These are phyloP conservation scores for Spizellomyces sp. DNA, from an alignment of 192 early-diverging fungal genomes.

Conservation along the genomic window DNA sequence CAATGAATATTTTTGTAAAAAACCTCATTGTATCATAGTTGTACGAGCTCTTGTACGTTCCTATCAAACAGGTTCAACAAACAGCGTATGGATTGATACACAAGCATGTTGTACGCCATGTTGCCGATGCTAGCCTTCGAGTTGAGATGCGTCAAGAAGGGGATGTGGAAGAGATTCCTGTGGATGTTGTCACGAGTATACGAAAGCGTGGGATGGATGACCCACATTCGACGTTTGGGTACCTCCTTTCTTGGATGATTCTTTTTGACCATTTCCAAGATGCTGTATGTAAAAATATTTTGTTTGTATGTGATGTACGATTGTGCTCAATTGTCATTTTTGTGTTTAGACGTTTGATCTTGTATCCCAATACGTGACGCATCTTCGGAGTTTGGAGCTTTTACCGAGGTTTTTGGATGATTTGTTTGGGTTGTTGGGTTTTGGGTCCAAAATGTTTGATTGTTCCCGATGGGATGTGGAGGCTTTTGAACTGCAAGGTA, in stretches of 20 bases:
- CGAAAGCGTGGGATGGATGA: constrained; percentile 33
- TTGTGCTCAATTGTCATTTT: too few relatives aligned
- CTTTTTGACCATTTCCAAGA: constrained; percentile 79
- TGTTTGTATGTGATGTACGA: too few relatives aligned
- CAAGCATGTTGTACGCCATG: constrained; percentile 28
- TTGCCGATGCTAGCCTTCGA: constrained; percentile 36
- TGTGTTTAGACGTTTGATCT: constrained; percentile 48
- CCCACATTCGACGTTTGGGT: constrained; percentile 47
- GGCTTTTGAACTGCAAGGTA: constrained; percentile 63
- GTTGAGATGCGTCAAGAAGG: constrained; percentile 36
- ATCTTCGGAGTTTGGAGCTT: constrained; percentile 58
- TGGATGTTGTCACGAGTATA: constrained; percentile 18
- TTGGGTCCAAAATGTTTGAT: constrained; percentile 64
- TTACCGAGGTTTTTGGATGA: constrained; percentile 59
- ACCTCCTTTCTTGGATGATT: constrained; percentile 72
- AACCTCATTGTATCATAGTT: constrained; percentile 27
- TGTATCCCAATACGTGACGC: constrained; percentile 48
- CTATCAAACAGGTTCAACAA: constrained; percentile 39
- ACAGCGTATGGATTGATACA: constrained; percentile 35
- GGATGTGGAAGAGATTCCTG: background rate
- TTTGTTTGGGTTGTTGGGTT: constrained; percentile 68
- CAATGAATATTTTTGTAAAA: too few relatives aligned
- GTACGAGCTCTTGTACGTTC: constrained; percentile 24
- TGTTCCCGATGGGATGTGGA: constrained; percentile 69
- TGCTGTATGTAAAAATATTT: constrained; percentile 34